These are phyloP conservation scores for Verticillium tricorpus DNA, from an alignment of 2,329 filamentous ascomycete genomes.

Conservation along the genomic window DNA sequence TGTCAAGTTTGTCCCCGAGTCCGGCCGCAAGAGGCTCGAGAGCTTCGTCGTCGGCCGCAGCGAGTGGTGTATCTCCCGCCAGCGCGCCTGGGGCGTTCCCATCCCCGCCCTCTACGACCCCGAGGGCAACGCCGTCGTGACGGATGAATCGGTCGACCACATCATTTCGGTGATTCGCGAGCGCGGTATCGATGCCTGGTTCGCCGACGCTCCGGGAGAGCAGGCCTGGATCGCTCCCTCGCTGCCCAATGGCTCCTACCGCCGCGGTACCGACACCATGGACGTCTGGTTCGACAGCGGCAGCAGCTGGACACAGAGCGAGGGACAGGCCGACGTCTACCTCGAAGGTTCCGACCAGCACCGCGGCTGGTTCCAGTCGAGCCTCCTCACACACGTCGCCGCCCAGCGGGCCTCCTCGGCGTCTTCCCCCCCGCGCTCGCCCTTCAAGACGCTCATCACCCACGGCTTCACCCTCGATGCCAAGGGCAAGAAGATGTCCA, in stretches of 20 bases:
- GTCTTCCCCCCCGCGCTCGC: conserved; percentile 38
- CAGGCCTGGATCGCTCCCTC: conserved; percentile 68
- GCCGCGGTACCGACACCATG: conserved; percentile 90
- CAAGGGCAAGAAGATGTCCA: conserved; percentile 96
- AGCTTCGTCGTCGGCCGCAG: conserved; percentile 84
- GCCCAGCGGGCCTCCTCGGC: conserved; percentile 33
- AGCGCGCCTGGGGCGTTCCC: conserved; percentile 93
- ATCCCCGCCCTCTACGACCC: conserved; percentile 85
- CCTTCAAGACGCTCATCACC: conserved; percentile 86
- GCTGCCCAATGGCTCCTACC: conserved; percentile 54
- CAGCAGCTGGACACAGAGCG: conserved; percentile 74
- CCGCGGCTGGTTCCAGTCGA: conserved; percentile 97
- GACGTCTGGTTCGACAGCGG: conserved; percentile 99
- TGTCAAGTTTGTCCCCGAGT: conserved; percentile 75
- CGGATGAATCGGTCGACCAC: conserved; percentile 72
- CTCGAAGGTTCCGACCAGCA: conserved; percentile 95
- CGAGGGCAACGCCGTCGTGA: conserved; percentile 71
- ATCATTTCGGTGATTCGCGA: conserved; percentile 75
- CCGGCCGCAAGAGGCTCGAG: conserved; percentile 68
- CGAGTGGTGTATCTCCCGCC: conserved; percentile 97
- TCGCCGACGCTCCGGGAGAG: conserved; percentile 75
- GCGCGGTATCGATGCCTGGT: conserved; percentile 89
- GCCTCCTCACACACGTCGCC: conserved; percentile 80
- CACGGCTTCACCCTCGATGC: conserved; percentile 93
- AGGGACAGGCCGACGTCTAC: conserved; percentile 71